Evolutionary conservation across 805 yeast species (phyloP).

Genomic region (Candida pini): DNA sequence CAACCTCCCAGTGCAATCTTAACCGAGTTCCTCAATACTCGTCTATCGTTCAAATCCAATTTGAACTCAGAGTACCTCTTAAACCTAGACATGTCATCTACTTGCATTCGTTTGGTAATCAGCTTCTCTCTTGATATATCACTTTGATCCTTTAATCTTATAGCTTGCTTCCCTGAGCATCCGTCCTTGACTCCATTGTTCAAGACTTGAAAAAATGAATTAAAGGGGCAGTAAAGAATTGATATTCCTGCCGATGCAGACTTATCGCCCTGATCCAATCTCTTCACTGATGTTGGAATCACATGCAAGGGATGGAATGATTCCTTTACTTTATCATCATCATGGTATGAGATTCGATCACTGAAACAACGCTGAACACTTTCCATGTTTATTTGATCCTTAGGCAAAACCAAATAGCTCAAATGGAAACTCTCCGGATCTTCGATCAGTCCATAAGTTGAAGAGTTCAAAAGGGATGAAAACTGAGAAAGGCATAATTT

Average conservation of each 20-base stretch:
- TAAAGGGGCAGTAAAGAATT: conserved; percentile 22
- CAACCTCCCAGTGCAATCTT: conserved; percentile 9
- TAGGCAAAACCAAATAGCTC: conserved; percentile 45
- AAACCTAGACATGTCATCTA: not conserved
- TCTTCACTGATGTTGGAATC: too few species aligned
- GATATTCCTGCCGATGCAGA: conserved; percentile 20
- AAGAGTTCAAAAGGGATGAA: conserved; percentile 45
- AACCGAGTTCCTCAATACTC: conserved; percentile 3
- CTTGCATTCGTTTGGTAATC: conserved; percentile 2
- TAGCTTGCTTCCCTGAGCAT: conserved; percentile 14
- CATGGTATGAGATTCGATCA: conserved; percentile 17
- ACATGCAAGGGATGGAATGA: too few species aligned
- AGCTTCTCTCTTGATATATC: conserved; percentile 8
- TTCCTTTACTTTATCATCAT: too few species aligned
- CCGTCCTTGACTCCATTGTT: conserved; percentile 63
- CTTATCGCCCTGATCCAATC: too few species aligned
- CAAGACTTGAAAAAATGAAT: conserved; percentile 32
- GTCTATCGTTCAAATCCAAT: not conserved
- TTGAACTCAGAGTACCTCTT: conserved; percentile 15
- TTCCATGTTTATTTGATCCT: conserved; percentile 17
- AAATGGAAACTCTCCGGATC: conserved; percentile 33
- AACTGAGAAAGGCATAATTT: conserved; percentile 64
- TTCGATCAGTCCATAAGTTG: conserved; percentile 32
- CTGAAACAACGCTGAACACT: conserved; percentile 41
- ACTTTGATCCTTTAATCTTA: conserved; percentile 12